Conservation (phyloP, 768 basidiomycete species). For the Mycena polygramma region DNA sequence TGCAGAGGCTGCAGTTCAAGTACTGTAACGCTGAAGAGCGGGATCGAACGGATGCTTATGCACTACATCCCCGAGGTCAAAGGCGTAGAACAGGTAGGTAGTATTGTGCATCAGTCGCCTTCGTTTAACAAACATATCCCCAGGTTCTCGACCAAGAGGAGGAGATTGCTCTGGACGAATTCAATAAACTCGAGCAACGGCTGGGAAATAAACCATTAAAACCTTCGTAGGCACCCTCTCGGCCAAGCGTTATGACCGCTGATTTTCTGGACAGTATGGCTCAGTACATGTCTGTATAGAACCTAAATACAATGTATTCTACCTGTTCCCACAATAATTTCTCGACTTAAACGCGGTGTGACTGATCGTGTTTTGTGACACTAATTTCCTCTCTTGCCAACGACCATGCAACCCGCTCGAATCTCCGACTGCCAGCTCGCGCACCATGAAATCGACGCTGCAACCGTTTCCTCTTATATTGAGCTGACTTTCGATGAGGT, state of each 20-base stretch:
- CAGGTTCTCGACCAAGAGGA: constrained; percentile 95
- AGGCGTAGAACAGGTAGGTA: constrained; percentile 85
- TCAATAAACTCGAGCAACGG: constrained; percentile 86
- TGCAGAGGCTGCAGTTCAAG: constrained; percentile 96
- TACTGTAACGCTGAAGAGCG: constrained; percentile 94
- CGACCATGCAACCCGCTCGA: too few species aligned
- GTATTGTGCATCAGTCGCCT: neutral
- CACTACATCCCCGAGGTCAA: constrained; percentile 98
- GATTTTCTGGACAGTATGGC: constrained; percentile 68
- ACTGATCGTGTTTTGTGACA: neutral
- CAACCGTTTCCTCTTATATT: neutral
- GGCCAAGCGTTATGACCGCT: constrained; percentile 15
- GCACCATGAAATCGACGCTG: neutral
- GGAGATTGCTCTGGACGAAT: constrained; percentile 87
- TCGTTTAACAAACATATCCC: constrained; percentile 17
- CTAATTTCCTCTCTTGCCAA: neutral
- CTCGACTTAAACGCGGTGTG: constrained; percentile 13
- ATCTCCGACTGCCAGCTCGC: constrained; percentile 15
- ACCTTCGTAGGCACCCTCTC: constrained; percentile 54
- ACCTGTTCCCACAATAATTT: neutral
- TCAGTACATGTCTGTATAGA: constrained; percentile 82
- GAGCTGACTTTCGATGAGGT: constrained; percentile 1
- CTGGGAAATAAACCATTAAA: constrained; percentile 62
- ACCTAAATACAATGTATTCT: constrained; percentile 31
- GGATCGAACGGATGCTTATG: constrained; percentile 99